phyloP scores from a whole-genome alignment of 75 land plant genomes.

The Cupressus sempervirens region DNA sequence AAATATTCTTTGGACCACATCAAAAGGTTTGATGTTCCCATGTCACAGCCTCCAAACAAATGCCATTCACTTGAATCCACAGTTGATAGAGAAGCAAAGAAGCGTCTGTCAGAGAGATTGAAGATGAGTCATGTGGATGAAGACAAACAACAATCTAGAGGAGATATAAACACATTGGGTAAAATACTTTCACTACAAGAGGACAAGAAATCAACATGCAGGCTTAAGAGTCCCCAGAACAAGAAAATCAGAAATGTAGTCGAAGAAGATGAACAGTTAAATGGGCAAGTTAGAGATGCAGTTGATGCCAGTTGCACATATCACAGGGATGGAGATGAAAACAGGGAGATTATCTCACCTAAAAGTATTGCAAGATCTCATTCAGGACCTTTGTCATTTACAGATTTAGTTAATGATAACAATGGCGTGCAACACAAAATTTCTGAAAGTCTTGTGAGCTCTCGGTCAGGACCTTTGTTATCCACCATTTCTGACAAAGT shows the following conservation, averaged over 20 bases:
- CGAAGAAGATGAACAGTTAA: slow-evolving; percentile 1
- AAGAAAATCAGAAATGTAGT: background rate
- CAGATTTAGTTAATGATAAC: background rate
- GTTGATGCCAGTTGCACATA: background rate
- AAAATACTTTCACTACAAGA: slow-evolving; percentile 59
- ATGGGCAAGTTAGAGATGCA: background rate
- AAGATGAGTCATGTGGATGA: slow-evolving; percentile 31
- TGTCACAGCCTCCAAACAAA: slow-evolving; percentile 8
- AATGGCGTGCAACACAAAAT: background rate
- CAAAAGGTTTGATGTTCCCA: slow-evolving; percentile 5
- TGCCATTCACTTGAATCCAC: slow-evolving; percentile 31
- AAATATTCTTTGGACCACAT: slow-evolving; percentile 14
- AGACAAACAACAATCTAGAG: slow-evolving; percentile 13
- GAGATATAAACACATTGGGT: slow-evolving; percentile 40
- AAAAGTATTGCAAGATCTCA: background rate
- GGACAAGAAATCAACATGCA: slow-evolving; percentile 4
- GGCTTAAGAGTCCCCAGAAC: background rate
- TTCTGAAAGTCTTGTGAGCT: background rate
- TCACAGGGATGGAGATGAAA: slow-evolving; percentile 8
- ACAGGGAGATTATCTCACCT: background rate
- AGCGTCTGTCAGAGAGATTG: slow-evolving; percentile 56
- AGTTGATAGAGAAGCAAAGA: slow-evolving; percentile 51
- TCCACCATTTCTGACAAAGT: background rate
- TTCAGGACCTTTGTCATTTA: background rate
- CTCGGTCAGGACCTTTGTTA: background rate